phyloP scores from a whole-genome alignment of 805 yeast genomes.

The fission yeast (Schizosaccharomyces pombe) region DNA sequence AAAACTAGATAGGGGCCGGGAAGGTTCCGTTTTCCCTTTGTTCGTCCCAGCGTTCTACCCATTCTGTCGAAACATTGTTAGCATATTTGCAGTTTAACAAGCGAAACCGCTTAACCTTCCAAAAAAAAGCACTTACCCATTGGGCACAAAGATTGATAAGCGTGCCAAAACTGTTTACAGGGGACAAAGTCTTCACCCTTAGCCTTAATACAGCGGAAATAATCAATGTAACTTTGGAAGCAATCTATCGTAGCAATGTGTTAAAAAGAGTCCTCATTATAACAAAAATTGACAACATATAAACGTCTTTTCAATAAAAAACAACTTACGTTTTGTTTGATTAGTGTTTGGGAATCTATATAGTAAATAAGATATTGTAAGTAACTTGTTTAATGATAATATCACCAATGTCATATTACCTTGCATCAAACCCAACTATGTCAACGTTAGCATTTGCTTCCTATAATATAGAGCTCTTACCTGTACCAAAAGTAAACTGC shows the following conservation, averaged over 20 bases:
- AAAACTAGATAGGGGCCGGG: not conserved
- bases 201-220: constrained; percentile 86
- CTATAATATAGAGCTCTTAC: constrained; percentile 5
- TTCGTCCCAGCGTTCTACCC: constrained; percentile 75
- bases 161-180: constrained; percentile 80
- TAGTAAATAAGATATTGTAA: not conserved
- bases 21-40: constrained; percentile 29
- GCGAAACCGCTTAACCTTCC: not conserved
- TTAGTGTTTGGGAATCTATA: constrained; percentile 76
- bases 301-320: not conserved
- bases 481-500: constrained; percentile 3
- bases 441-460: no score
- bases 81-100: not conserved
- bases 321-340: constrained; percentile 54
- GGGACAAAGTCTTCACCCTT: constrained; percentile 98
- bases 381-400: not conserved
- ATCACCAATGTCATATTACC: not conserved
- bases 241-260: not conserved
- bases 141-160: constrained; percentile 42
- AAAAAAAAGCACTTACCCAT: not conserved
- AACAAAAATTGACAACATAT: no score
- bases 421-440: constrained; percentile 8
- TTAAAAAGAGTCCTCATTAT: not conserved
- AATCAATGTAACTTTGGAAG: constrained; percentile 75
- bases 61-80: constrained; percentile 49